These are phyloP conservation scores for Pichia norvegensis DNA, from an alignment of 1,139 yeast species.

Conservation along the genomic window DNA sequence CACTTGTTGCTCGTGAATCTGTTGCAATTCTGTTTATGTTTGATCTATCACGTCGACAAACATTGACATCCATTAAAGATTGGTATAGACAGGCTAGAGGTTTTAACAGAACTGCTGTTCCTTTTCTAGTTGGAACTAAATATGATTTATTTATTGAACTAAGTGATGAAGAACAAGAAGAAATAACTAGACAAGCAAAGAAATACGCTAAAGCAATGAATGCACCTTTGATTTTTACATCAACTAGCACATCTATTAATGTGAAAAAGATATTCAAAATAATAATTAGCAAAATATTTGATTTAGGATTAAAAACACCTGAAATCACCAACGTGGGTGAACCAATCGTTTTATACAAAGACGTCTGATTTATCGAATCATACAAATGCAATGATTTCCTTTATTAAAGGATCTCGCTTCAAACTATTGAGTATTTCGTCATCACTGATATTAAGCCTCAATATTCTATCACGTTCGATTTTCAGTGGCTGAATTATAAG, in stretches of 20 bases:
- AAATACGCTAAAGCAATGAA: slow-evolving; percentile 88
- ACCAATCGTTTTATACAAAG: slow-evolving; percentile 69
- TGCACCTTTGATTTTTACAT: slow-evolving; percentile 83
- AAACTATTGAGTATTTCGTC: slow-evolving; percentile 61
- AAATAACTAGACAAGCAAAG: slow-evolving; percentile 77
- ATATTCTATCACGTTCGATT: slow-evolving; percentile 58
- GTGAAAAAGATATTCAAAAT: slow-evolving; percentile 92
- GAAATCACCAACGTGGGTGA: slow-evolving; percentile 82
- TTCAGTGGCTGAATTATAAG: slow-evolving; percentile 56
- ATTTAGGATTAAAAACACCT: slow-evolving; percentile 72
- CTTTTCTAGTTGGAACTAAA: slow-evolving; percentile 88
- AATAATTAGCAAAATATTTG: slow-evolving; percentile 87
- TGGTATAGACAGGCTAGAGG: slow-evolving; percentile 96
- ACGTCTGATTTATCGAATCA: slow-evolving; percentile 9
- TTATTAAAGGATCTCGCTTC: slow-evolving; percentile 43
- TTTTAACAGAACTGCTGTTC: slow-evolving; percentile 85
- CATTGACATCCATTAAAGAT: slow-evolving; percentile 79
- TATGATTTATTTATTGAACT: slow-evolving; percentile 81
- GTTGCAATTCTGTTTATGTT: slow-evolving; percentile 90
- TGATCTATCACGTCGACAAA: slow-evolving; percentile 81
- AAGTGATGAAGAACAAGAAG: slow-evolving; percentile 75
- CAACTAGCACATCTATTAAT: slow-evolving; percentile 88
- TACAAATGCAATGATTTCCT: slow-evolving; percentile 22
- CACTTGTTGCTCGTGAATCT: slow-evolving; percentile 88
- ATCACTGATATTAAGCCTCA: slow-evolving; percentile 60